Evolutionary conservation across 2,329 filamentous ascomycete genomes (phyloP).

Genomic region (Epichloe sylvatica): DNA sequence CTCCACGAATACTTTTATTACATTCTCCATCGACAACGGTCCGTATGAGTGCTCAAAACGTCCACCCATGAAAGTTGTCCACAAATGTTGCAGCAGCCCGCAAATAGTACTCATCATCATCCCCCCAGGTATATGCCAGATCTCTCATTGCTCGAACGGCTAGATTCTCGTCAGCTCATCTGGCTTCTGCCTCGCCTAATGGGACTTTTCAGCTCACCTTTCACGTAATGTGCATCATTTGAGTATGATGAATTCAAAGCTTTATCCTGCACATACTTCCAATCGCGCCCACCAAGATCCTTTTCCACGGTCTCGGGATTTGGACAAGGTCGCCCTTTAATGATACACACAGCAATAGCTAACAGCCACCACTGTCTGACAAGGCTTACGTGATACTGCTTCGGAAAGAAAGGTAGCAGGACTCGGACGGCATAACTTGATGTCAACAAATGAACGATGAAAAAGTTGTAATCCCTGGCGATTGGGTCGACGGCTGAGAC

Average conservation of each 20-base stretch:
- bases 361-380: constrained; percentile 86
- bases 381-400: constrained; percentile 56
- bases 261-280: constrained; percentile 62
- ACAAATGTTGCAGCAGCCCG: constrained; percentile 57
- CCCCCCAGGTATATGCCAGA: constrained; percentile 63
- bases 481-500: constrained; percentile 44
- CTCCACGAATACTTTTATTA: too few species aligned
- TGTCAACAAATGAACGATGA: constrained; percentile 68
- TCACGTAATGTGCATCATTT: constrained; percentile 73
- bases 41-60: constrained; percentile 15
- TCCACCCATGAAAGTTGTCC: constrained; percentile 60
- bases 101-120: constrained; percentile 51
- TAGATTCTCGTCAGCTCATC: constrained; percentile 14
- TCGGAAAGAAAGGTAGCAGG: constrained; percentile 62
- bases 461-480: constrained; percentile 64
- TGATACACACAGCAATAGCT: constrained; percentile 62
- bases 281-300: constrained; percentile 51
- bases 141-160: constrained; percentile 62
- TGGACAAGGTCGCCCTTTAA: constrained; percentile 58
- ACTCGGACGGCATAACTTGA: constrained; percentile 81
- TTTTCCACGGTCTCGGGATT: constrained; percentile 47
- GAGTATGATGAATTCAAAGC: constrained; percentile 54
- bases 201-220: constrained; percentile 37
- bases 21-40: neutral
- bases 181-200: neutral